Conservation (phyloP, 805 yeast genomes). For the Starmerella potacharoeniae region DNA sequence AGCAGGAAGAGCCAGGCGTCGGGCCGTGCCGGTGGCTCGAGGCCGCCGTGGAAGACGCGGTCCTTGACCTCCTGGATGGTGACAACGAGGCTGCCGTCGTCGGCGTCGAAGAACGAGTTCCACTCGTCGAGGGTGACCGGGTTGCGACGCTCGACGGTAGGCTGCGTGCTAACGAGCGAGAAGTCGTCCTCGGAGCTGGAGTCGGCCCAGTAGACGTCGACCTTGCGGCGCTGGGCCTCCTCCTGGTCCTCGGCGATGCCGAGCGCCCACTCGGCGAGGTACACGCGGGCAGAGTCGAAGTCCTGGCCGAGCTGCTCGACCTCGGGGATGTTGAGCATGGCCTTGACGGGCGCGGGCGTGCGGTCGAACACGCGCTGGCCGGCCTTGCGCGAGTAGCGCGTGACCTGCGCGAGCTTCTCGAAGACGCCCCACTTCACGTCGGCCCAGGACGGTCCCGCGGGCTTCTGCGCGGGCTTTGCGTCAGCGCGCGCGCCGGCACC, state of each 20-base stretch:
- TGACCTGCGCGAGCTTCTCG: slow-evolving; percentile 71
- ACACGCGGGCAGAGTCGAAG: slow-evolving; percentile 84
- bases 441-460: slow-evolving; percentile 33
- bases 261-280: slow-evolving; percentile 92
- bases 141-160: slow-evolving; percentile 54
- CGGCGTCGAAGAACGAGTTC: slow-evolving; percentile 67
- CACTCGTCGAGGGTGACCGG: slow-evolving; percentile 66
- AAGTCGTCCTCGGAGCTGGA: slow-evolving; percentile 27
- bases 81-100: slow-evolving; percentile 54
- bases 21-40: slow-evolving; percentile 45
- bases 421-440: slow-evolving; percentile 78
- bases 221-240: slow-evolving; percentile 37
- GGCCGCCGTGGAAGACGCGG: slow-evolving; percentile 83
- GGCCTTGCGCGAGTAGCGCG: slow-evolving; percentile 50
- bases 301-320: slow-evolving; percentile 74
- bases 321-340: slow-evolving; percentile 61
- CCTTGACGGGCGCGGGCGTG: slow-evolving; percentile 46
- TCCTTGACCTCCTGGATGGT: slow-evolving; percentile 73
- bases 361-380: slow-evolving; percentile 50
- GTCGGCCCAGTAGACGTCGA: slow-evolving; percentile 29
- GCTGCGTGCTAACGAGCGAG: slow-evolving; percentile 36
- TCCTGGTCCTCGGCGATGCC: slow-evolving; percentile 81
- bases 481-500: background rate
- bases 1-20: slow-evolving; percentile 82
- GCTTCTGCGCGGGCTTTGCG: slow-evolving; percentile 11